These are phyloP conservation scores for Podaxis mareebaensis DNA, from an alignment of 768 basidiomycete genomes.

Conservation along the genomic window DNA sequence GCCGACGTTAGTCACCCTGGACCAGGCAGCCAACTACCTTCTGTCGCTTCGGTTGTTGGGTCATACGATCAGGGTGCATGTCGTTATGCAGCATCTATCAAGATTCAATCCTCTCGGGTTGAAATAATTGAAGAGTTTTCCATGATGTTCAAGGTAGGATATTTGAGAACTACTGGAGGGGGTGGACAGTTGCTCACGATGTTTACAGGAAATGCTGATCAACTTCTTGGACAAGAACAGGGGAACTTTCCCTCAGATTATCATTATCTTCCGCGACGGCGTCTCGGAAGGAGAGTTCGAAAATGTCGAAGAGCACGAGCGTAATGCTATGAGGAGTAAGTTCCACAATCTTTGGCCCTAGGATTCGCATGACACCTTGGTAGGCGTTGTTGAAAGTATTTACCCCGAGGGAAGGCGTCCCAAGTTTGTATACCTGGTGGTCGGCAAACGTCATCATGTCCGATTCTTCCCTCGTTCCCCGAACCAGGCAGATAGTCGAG, in stretches of 20 bases:
- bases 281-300: constrained; percentile 45
- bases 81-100: constrained; percentile 43
- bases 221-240: constrained; percentile 19
- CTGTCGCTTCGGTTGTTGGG: constrained; percentile 59
- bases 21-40: constrained; percentile 52
- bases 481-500: constrained; percentile 33
- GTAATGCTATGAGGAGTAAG: constrained; percentile 44
- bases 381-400: background rate
- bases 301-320: constrained; percentile 41
- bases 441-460: constrained; percentile 63
- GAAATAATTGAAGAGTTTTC: constrained; percentile 49
- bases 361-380: background rate
- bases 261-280: constrained; percentile 52
- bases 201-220: constrained; percentile 22
- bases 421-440: constrained; percentile 53
- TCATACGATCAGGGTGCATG: constrained; percentile 48
- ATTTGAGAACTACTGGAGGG: background rate
- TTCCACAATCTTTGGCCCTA: constrained; percentile 5
- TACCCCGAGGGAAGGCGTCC: constrained; percentile 29
- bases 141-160: constrained; percentile 36
- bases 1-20: constrained; percentile 66
- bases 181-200: background rate
- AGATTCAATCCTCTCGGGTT: constrained; percentile 45
- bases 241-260: constrained; percentile 21
- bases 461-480: constrained; percentile 37